phyloP scores from a whole-genome alignment of 1,139 yeast genomes.

The Lodderomyces oxycetoniae region DNA sequence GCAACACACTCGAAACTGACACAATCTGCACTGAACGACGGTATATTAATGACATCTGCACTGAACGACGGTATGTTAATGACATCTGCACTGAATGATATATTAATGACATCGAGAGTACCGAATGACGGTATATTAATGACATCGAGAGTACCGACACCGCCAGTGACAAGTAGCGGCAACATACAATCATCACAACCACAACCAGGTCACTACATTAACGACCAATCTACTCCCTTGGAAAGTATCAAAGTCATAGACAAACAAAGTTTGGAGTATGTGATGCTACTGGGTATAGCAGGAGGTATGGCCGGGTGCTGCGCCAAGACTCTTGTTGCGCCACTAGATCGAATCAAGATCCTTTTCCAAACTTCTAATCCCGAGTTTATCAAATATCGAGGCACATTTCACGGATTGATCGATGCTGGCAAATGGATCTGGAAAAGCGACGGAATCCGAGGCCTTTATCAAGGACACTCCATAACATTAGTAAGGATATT shows the following conservation, averaged over 20 bases:
- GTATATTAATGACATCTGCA: too few species aligned
- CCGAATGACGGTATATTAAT: too few species aligned
- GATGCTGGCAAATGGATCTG: slow-evolving; percentile 69
- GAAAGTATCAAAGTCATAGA: slow-evolving; percentile 28
- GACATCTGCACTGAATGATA: too few species aligned
- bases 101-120: slow-evolving; percentile 1
- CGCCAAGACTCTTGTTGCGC: slow-evolving; percentile 93
- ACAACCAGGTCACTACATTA: slow-evolving; percentile 12
- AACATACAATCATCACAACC: too few species aligned
- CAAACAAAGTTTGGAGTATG: slow-evolving; percentile 73
- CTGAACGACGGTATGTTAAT: too few species aligned
- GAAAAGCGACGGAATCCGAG: slow-evolving; percentile 66
- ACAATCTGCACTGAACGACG: not conserved
- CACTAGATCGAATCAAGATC: slow-evolving; percentile 90
- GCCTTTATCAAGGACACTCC: slow-evolving; percentile 92
- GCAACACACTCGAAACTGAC: not conserved
- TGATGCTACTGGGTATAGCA: slow-evolving; percentile 79
- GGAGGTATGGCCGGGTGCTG: slow-evolving; percentile 97
- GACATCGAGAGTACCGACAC: slow-evolving; percentile 1
- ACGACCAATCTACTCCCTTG: slow-evolving; percentile 30
- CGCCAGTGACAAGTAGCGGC: too few species aligned
- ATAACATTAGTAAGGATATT: slow-evolving; percentile 86
- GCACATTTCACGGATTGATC: slow-evolving; percentile 72
- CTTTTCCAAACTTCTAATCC: slow-evolving; percentile 94
- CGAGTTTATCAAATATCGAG: slow-evolving; percentile 73